Conservation (phyloP, 495 filamentous ascomycete genomes). For the Hypoxylon lienhwacheense region DNA sequence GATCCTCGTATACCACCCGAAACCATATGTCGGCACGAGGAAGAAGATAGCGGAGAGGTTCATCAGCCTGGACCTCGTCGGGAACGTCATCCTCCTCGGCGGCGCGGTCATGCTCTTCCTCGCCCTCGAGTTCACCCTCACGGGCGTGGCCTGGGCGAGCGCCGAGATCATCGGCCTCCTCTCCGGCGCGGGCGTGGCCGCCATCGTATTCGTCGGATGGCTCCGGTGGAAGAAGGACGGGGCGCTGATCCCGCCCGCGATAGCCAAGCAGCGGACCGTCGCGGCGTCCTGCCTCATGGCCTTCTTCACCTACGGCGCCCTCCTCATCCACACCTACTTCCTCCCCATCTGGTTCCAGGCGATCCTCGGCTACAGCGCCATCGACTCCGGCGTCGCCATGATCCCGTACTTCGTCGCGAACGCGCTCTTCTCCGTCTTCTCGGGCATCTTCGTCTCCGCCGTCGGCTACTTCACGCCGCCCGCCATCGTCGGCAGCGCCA, state of each 20-base stretch:
- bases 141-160: conserved; percentile 60
- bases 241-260: conserved; percentile 68
- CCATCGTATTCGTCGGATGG: conserved; percentile 59
- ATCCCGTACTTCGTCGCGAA: conserved; percentile 66
- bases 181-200: conserved; percentile 23
- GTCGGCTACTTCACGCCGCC: conserved; percentile 70
- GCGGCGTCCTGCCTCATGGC: conserved; percentile 55
- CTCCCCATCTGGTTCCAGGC: conserved; percentile 85
- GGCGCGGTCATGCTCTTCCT: conserved; percentile 65
- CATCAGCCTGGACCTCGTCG: conserved; percentile 63
- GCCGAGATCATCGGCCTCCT: conserved; percentile 65
- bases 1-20: conserved; percentile 60
- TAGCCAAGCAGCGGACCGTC: conserved; percentile 67
- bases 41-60: conserved; percentile 29
- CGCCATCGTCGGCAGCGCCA: conserved; percentile 59
- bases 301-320: conserved; percentile 56
- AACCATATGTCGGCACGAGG: conserved; percentile 20
- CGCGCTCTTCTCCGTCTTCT: conserved; percentile 59
- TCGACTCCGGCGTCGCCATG: conserved; percentile 67
- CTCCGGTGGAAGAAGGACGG: conserved; percentile 54
- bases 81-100: conserved; percentile 63
- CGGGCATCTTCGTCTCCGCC: conserved; percentile 50
- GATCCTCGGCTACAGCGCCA: conserved; percentile 66
- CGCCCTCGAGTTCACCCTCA: conserved; percentile 73
- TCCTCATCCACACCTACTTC: conserved; percentile 65